These are phyloP conservation scores for Meira nashicola DNA, from an alignment of 1,284 basidiomycete species.

Conservation along the genomic window DNA sequence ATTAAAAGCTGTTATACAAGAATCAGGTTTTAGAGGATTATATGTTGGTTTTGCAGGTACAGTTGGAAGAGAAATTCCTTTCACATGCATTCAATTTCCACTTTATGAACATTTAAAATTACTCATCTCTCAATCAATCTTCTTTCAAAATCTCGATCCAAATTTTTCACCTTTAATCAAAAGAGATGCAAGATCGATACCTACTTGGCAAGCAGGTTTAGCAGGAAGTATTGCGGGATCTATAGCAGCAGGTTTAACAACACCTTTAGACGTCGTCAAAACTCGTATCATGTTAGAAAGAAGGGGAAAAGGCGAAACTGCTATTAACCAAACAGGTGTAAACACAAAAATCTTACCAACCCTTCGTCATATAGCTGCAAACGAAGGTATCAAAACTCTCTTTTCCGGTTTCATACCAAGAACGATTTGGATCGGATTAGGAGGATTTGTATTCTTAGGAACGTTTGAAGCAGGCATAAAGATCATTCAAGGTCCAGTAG, in stretches of 20 bases:
- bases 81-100: conserved; percentile 95
- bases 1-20: conserved; percentile 58
- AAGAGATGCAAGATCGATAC: conserved; percentile 53
- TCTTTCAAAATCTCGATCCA: neutral
- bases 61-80: conserved; percentile 77
- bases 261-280: conserved; percentile 93
- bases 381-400: conserved; percentile 71
- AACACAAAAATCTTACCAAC: conserved; percentile 48
- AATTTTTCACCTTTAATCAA: neutral
- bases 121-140: conserved; percentile 23
- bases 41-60: conserved; percentile 76
- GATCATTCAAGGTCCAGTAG: conserved; percentile 17
- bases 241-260: conserved; percentile 81
- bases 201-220: conserved; percentile 76
- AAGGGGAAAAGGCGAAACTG: neutral
- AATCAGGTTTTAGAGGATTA: conserved; percentile 66
- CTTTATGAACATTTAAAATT: conserved; percentile 84
- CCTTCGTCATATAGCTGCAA: conserved; percentile 61
- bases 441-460: conserved; percentile 93
- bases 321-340: conserved; percentile 16
- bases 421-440: conserved; percentile 90
- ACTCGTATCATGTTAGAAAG: conserved; percentile 92
- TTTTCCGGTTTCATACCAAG: conserved; percentile 85
- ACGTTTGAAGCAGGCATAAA: conserved; percentile 66
- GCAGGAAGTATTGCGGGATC: conserved; percentile 90